Base-by-base conservation (phyloP, 2,329 filamentous ascomycete species). In the Tolypocladium amazonense region DNA sequence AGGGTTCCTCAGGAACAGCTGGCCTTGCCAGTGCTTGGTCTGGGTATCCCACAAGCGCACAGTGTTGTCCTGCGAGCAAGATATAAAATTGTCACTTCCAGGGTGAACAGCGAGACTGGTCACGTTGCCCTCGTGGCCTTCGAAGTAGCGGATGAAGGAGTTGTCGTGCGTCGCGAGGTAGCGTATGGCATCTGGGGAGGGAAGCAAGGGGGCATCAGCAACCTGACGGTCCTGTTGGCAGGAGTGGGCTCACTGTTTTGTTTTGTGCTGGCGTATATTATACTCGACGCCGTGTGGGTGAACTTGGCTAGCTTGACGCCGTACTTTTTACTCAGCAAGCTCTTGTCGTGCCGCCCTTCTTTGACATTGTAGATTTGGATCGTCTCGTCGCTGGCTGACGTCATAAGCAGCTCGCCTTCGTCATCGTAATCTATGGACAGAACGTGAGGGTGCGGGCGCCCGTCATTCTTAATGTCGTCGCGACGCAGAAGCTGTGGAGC, bases 351-450 rank as follows among this genome's bases (percentile, higher is more conserved):
- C 62, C 89, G 89, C 5, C 94, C 94, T 65, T 96, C 92, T 68
- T 89, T 90, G 63, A 96, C 88, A 68, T 94, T 96, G 77, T 95
- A 99, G 38, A 99, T 87, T 70, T 97, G 92, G 63, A 99, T 89
- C 4, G 90, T 95, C 72, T 97, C 92, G 73, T 99, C 94, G 76
- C 90, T 92, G 65, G 92, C 90, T 7, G 92, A 90, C 0, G 92
- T 90, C 75, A 99, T 91, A 61, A 95, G 83, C 56, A 93, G 89
- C 73, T 97, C 92, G 72, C 94, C 94, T 52, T 90, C 88, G 76
- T 97, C 92, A 73, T 97, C 92, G 71, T 96, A 99, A 77, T 99
- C 93, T 67, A 99, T 84, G 1, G 93, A 97, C 11, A 94, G 88
- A 61, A 97, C 85, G 64, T 86, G 81, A 4, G 87, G 84, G 57